Evolutionary conservation across 2,329 filamentous ascomycete genomes (phyloP), one percentile per base, ranked within the genome.

Genomic region (Fusarium abutilonis): DNA sequence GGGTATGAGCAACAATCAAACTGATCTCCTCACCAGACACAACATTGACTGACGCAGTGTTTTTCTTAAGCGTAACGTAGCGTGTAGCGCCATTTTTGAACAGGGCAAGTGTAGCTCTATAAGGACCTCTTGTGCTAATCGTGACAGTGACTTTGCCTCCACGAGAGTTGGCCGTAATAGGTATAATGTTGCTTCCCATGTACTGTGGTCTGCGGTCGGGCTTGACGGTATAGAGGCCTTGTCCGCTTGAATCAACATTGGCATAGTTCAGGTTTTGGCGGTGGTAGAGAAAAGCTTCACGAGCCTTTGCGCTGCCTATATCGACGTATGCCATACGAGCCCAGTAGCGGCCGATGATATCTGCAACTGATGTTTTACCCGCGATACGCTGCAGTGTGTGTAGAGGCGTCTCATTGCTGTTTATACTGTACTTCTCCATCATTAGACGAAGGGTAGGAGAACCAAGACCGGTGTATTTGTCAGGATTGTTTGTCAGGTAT

Each of bases 301-400:
- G 73, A 1, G 77, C 78, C 23, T 74, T 75, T 3, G 71, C 53
- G 63, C 82, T 78, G 19, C 78, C 80, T 40, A 83, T 80, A 49
- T 83, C 80, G n/a, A 79, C 78, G 55, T 78, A 82, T 7, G 81
- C 80, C 80, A 83, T 83, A 56, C 76, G 76, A 3, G 80, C 80
- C 80, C 80, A 83, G 69, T 82, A 83, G 26, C 74, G 70, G 4
- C 75, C 80, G 19, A 83, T 76, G 13, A 83, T 72, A 36, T 76
- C 73, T 35, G 77, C 75, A 23, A 74, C 70, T n/a, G 66, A 67
- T 19, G 71, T 52, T 38, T 60, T 66, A 11, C 60, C 55, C 1
- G 76, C 70, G 5, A 82, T 68, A 39, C 78, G 74, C n/a, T 76
- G 71, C 3, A 82, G 71, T 1, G 76, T 73, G 56, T 82, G 80